Evolutionary conservation across 352 stramenopile species (phyloP).

Genomic region (Globisporangium irregulare): DNA sequence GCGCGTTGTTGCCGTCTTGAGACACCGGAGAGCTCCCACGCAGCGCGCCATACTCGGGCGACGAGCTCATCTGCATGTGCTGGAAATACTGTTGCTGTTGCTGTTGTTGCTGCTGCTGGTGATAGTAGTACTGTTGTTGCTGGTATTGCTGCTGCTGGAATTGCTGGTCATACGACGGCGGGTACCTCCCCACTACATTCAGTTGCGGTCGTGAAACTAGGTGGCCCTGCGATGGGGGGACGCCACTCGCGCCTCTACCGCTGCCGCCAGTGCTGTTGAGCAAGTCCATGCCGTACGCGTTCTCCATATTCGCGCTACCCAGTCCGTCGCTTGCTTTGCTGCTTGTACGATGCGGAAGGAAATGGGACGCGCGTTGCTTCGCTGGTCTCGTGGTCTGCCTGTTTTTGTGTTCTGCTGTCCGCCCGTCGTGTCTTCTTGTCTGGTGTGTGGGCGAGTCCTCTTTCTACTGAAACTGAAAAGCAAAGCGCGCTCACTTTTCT

Average conservation of each 20-base stretch:
- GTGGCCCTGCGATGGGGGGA: neutral
- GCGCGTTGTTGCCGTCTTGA: neutral
- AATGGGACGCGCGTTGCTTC: neutral
- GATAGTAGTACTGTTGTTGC: conserved; percentile 1
- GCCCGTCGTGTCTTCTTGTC: neutral
- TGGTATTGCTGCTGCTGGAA: conserved; percentile 7
- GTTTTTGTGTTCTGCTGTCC: neutral
- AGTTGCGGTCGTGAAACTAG: neutral
- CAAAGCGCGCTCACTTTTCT: too few species aligned
- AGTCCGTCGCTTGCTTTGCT: neutral
- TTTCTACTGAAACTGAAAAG: neutral
- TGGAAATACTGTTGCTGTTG: conserved; percentile 10
- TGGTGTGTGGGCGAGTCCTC: neutral
- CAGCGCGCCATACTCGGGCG: conserved; percentile 1
- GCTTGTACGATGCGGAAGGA: neutral
- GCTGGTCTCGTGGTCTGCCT: neutral
- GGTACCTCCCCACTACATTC: neutral
- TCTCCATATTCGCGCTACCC: neutral
- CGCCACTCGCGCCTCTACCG: neutral
- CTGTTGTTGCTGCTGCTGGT: conserved; percentile 6
- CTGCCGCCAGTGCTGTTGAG: neutral
- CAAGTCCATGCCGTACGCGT: conserved; percentile 4
- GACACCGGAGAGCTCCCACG: conserved; percentile 7
- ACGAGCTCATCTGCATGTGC: conserved; percentile 3
- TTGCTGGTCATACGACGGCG: conserved; percentile 3